Percentiles rank a stretch among this genome's conserved stretches.
These are phyloP conservation scores for Fraxinus excelsior DNA, from an alignment of 257 asterid species.

Conservation along the genomic window DNA sequence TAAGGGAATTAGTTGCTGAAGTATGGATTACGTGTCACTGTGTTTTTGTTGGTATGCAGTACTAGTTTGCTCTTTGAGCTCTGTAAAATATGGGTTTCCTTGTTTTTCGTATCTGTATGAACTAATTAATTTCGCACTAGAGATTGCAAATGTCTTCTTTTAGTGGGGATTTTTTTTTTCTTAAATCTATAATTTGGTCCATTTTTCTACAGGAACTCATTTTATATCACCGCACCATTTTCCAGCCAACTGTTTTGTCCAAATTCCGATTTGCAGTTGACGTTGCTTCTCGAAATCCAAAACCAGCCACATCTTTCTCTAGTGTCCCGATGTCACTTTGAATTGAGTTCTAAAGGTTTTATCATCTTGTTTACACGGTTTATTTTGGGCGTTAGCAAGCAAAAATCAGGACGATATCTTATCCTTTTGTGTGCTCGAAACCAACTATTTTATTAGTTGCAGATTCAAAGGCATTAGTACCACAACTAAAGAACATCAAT, in stretches of 20 bases:
- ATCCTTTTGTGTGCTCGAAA: no score
- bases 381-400: no score
- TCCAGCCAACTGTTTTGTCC: not conserved
- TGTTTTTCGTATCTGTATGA: not conserved
- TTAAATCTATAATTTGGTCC: not conserved
- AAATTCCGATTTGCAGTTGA: not conserved
- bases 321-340: not conserved
- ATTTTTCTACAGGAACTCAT: not conserved
- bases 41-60: not conserved
- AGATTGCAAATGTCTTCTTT: conserved; percentile 1
- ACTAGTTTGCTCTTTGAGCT: not conserved
- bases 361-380: no score
- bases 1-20: not conserved
- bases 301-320: not conserved
- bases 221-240: not conserved
- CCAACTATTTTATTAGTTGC: no score
- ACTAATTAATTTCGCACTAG: not conserved
- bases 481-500: no score
- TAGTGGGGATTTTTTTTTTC: not conserved
- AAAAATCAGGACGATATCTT: no score
- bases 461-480: no score
- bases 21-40: not conserved
- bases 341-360: not conserved
- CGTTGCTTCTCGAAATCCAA: not conserved
- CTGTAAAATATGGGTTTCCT: not conserved